Evolutionary conservation across 176 grass and related monocot genomes (phyloP), one percentile per base, ranked within the genome.

Genomic region (Stipa capillata): DNA sequence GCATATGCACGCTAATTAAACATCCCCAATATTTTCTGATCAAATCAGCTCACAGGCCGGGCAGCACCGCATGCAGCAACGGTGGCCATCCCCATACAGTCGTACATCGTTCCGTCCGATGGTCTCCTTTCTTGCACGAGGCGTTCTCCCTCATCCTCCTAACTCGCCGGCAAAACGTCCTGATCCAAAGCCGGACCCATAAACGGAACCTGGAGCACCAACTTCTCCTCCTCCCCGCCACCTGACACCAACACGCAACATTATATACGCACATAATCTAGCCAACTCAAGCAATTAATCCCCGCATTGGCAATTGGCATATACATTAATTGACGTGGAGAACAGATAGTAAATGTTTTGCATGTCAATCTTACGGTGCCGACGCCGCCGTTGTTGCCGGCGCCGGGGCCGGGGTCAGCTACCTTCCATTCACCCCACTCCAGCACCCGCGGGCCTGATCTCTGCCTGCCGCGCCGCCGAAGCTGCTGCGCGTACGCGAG

Each of bases 401-500:
- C 43, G 45, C 35, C 44, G 25, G 8, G 0, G 42, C 0, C 14
- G 20, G 3, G 43, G 16, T 15, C 54, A 8, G 72, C 36, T 0
- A 3, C 42, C 44, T 82, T 87, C 85, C 79, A 82, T 5, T 69
- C 43, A 42, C 43, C 25, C 85, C 85, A 82, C n/a, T 70, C 73
- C 35, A 87, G 72, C 73, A n/a, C 31, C 13, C 29, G 76, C 64
- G 37, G 58, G 45, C 33, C 24, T 2, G 24, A 55, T 10, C 62
- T 24, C 9, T 15, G 45, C 79, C 40, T 14, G 32, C 42, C 78
- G 1, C 54, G 54, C 14, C 72, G 63, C 15, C 79, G 79, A 43
- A 82, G 72, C 72, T 82, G 72, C 27, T 82, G 72, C 20, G 34
- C 72, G 72, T 82, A 87, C 62, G 72, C 63, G 52, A 87, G 79